Evolutionary conservation across 2,329 filamentous ascomycete species (phyloP), one percentile per base, ranked within the genome.

Genomic region (Thermomyces lanuginosus): DNA sequence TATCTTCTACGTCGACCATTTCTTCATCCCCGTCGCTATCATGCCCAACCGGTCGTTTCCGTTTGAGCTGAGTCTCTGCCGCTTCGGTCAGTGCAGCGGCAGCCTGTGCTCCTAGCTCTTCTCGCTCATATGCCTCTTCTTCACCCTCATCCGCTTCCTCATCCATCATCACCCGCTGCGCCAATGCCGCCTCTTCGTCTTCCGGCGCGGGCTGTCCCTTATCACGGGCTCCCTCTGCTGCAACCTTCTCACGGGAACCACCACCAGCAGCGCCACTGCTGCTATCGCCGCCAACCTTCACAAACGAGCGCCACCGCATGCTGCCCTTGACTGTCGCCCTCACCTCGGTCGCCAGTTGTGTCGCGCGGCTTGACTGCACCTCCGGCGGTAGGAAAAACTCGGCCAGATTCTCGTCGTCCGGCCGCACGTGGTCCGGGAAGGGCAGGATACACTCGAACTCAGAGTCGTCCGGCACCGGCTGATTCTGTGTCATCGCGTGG

Each of bases 401-500:
- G 14, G 24, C 27, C 12, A 36, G 12, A 21, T 39, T 33, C 31
- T 42, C 26, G 30, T 39, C 30, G 20, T 38, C 37, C 4, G 20
- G 25, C 4, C 30, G 33, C 2, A 43, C 48, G 30, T 49, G 41
- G 9, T 53, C 50, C 8, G 58, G 58, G 13, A 63, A 40, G 1
- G 29, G 31, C 21, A 58, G 24, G 5, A 63, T 41, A 6, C 41
- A 41, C 21, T 32, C 31, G 29, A 55, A 57, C 3, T 53, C 50
- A 5, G 33, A 34, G 15, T 59, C 50, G 12, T 48, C 40, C 0
- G 48, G 38, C 2, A 35, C 28, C 4, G 38, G 37, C 5, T 49
- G 29, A 23, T 36, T 47, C 3, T 53, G 48, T 6, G 71, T 63
- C 24, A 83, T 66, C 1, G 69, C 66, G 7, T 73, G 63, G 43